Evolutionary conservation across 371 early-diverging fungal species (phyloP), one percentile per base, ranked within the genome.

Genomic region (Mortierella sp.): DNA sequence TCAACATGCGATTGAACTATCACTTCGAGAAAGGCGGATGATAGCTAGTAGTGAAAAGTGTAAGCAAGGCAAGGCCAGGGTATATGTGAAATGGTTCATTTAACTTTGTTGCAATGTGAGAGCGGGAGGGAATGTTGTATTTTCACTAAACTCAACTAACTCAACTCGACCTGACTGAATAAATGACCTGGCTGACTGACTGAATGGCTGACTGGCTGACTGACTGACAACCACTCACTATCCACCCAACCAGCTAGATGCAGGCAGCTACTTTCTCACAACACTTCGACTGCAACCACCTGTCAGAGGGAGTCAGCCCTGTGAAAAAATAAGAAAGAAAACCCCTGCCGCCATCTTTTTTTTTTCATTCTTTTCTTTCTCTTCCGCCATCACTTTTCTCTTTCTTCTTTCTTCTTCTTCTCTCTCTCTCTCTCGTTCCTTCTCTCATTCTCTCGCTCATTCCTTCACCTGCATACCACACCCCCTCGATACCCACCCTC

Each of bases 401-500:
- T 26, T 47, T 31, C 6, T 38, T 28, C 47, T 50, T n/a, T 63
- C 28, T 48, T 34, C n/a, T 4, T n/a, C n/a, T 42, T 31, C 28
- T 34, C 42, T 54, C 28, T 54, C 19, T 0, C 21, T n/a, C 24
- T 45, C 3, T 16, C n/a, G n/a, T n/a, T n/a, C n/a, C n/a, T n/a
- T n/a, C 38, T 34, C 31, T 47, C 48, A 10, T 13, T 70, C 26
- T 19, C 50, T 44, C 48, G 38, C 34, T 38, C 19, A 31, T 16
- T 44, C 52, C 50, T 52, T 52, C 76, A 24, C 76, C 24, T 42
- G 55, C 70, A 76, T 28, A 52, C 28, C 54, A 21, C 42, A 13
- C 76, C 70, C 44, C 65, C 38, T 65, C 65, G 38, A 65, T 65
- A 65, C 65, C 38, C 65, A 65, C 65, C 3, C 63, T 5, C 3